Evolutionary conservation across 2,329 filamentous ascomycete genomes (phyloP).

Genomic region (Venturiaceae sp.): DNA sequence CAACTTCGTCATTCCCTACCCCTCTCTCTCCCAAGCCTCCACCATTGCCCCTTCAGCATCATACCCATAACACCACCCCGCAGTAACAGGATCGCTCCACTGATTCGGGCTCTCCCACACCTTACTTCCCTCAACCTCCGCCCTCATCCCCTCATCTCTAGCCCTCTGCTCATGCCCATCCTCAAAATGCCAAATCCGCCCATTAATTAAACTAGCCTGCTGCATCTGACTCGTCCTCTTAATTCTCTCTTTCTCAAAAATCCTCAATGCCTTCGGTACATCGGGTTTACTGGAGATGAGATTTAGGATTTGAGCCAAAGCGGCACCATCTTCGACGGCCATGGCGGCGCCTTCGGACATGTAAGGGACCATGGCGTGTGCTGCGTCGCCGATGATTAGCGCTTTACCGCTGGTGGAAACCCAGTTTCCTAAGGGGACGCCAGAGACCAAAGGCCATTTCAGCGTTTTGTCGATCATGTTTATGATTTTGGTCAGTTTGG

Average conservation of each 20-base stretch:
- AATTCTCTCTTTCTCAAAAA: neutral
- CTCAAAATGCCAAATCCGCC: constrained; percentile 51
- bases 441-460: neutral
- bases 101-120: neutral
- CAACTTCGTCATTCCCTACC: too few species aligned
- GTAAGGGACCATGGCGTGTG: constrained; percentile 52
- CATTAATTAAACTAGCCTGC: constrained; percentile 14
- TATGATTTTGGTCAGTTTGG: constrained; percentile 41
- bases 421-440: neutral
- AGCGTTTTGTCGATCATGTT: neutral
- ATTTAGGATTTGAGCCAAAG: constrained; percentile 12
- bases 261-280: neutral
- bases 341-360: constrained; percentile 50
- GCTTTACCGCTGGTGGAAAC: neutral
- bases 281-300: neutral
- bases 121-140: constrained; percentile 3
- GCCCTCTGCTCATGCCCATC: constrained; percentile 48
- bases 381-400: constrained; percentile 49
- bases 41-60: neutral
- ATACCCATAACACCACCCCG: neutral
- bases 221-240: neutral
- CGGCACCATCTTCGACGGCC: constrained; percentile 19
- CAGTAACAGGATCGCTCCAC: constrained; percentile 1
- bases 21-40: neutral
- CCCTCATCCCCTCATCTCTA: constrained; percentile 29